Percentiles rank a stretch among this genome's conserved stretches.
Conservation (phyloP, 2,329 filamentous ascomycete species). For the Neofusicoccum laricinum region DNA sequence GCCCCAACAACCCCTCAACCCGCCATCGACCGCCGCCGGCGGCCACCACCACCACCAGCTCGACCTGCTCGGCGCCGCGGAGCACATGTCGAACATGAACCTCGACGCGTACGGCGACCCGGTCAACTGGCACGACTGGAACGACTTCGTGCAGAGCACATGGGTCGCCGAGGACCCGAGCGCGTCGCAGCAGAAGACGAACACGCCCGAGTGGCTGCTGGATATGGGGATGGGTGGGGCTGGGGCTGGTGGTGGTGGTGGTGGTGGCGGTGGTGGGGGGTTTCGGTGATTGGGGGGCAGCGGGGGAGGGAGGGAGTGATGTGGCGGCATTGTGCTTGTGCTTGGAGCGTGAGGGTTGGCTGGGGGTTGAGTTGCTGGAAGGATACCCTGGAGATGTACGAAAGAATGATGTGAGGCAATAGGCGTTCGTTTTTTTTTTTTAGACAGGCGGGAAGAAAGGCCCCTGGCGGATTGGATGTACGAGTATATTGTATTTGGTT, state of each 20-base stretch:
- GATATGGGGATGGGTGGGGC: background rate
- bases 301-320: too few species aligned
- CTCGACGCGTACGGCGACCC: constrained; percentile 10
- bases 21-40: background rate
- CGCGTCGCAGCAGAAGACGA: constrained; percentile 2
- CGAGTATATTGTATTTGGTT: too few species aligned
- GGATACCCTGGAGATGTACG: too few species aligned
- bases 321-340: too few species aligned
- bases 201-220: constrained; percentile 10
- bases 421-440: too few species aligned
- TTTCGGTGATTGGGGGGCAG: background rate
- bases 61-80: background rate
- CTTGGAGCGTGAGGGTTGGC: too few species aligned
- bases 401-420: too few species aligned
- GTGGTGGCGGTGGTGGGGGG: background rate
- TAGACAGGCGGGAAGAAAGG: too few species aligned
- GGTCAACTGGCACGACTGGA: constrained; percentile 16
- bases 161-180: constrained; percentile 2
- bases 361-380: too few species aligned
- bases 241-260: background rate
- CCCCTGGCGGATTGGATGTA: too few species aligned
- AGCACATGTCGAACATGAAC: background rate
- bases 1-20: too few species aligned
- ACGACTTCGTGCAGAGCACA: constrained; percentile 14
- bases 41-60: background rate